A percentile compares a stretch with the other conserved stretches of the same genome.
Conservation (phyloP, 129 eudicot species). For the Lactuca saligna region DNA sequence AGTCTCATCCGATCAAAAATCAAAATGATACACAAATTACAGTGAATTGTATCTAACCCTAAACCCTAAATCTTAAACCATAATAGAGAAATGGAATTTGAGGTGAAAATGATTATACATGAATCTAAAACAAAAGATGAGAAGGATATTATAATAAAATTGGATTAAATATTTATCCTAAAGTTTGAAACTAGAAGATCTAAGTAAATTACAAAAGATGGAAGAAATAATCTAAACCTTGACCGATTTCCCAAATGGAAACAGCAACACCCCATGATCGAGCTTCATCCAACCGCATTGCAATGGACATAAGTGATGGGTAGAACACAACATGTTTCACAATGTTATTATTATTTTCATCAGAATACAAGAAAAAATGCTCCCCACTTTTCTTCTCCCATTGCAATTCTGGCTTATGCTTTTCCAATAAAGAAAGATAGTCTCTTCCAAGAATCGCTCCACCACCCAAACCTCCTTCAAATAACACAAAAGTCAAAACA, state of each 20-base stretch:
- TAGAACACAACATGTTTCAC: constrained; percentile 72
- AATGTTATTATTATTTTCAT: constrained; percentile 40
- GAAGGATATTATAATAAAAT: neutral
- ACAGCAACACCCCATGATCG: constrained; percentile 76
- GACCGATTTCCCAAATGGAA: constrained; percentile 98
- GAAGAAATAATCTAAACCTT: constrained; percentile 86
- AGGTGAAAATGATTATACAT: constrained; percentile 5
- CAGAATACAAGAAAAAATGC: constrained; percentile 77
- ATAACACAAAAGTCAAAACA: neutral
- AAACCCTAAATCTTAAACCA: neutral
- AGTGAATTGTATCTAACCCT: too few species aligned
- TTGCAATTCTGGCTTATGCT: constrained; percentile 60
- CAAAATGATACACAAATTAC: too few species aligned
- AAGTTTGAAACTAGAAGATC: neutral
- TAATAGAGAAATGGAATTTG: neutral
- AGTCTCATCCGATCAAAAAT: too few species aligned
- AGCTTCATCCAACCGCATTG: constrained; percentile 78
- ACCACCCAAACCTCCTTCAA: constrained; percentile 76
- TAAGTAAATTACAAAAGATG: constrained; percentile 46
- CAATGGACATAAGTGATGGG: constrained; percentile 69
- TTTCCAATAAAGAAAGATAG: constrained; percentile 74
- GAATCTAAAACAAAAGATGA: neutral
- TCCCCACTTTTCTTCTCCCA: constrained; percentile 86
- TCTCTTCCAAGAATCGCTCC: constrained; percentile 83
- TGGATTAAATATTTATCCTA: constrained; percentile 7